These are phyloP conservation scores for Parathielavia appendiculata DNA, from an alignment of 495 filamentous ascomycete genomes.

Conservation along the genomic window DNA sequence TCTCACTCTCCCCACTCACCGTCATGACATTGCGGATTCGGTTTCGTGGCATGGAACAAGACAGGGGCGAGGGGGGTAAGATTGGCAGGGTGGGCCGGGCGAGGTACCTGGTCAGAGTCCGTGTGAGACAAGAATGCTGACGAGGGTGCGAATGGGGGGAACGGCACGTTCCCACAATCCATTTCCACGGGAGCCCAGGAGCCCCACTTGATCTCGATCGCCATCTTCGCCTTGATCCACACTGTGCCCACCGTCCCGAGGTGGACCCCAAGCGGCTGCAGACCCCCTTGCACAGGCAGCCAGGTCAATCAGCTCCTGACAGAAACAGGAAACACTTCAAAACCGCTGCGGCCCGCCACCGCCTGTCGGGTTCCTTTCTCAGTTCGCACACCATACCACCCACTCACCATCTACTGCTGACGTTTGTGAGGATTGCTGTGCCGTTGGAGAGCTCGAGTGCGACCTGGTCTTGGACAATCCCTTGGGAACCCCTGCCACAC, in stretches of 20 bases:
- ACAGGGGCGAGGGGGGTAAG: background rate
- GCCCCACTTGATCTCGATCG: slow-evolving; percentile 24
- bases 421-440: slow-evolving; percentile 1
- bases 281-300: background rate
- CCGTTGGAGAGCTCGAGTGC: slow-evolving; percentile 1
- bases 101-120: slow-evolving; percentile 12
- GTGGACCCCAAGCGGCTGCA: slow-evolving; percentile 20
- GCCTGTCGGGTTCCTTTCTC: slow-evolving; percentile 1
- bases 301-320: slow-evolving; percentile 14
- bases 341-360: slow-evolving; percentile 18
- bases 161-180: slow-evolving; percentile 23
- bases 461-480: slow-evolving; percentile 3
- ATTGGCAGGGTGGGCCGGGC: background rate
- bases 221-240: slow-evolving; percentile 15
- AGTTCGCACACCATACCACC: background rate
- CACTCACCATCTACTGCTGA: background rate
- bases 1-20: background rate
- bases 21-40: background rate
- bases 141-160: slow-evolving; percentile 8
- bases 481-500: background rate
- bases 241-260: slow-evolving; percentile 12
- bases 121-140: slow-evolving; percentile 3
- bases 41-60: background rate
- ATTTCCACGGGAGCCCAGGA: slow-evolving; percentile 22
- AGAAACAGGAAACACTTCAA: slow-evolving; percentile 25